These are phyloP conservation scores for Phytophthora foliorum DNA, from an alignment of 352 stramenopile species.

Conservation along the genomic window DNA sequence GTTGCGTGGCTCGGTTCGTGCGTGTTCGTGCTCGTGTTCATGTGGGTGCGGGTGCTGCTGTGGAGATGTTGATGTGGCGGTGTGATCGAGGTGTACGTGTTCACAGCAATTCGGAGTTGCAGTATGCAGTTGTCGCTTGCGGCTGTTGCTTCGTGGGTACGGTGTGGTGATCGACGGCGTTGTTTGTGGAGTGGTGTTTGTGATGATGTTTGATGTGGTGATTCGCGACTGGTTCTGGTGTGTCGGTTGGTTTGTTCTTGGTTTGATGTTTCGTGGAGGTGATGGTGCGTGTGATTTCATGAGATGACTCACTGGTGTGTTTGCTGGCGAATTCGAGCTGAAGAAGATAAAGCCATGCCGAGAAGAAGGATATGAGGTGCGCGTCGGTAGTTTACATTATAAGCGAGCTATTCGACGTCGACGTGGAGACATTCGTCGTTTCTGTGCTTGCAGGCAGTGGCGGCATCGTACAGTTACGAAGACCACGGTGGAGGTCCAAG, in stretches of 20 bases:
- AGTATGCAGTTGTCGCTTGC: too few relatives aligned
- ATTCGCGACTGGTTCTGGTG: background rate
- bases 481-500: too few relatives aligned
- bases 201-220: background rate
- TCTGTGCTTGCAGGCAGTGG: too few relatives aligned
- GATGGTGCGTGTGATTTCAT: background rate
- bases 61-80: background rate
- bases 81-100: background rate
- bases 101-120: background rate
- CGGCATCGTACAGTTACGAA: background rate
- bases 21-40: background rate
- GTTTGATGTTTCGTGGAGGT: background rate
- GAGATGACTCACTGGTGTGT: background rate
- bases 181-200: background rate
- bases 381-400: too few relatives aligned
- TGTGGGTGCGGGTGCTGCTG: background rate
- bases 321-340: background rate
- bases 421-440: too few relatives aligned
- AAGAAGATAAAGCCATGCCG: background rate
- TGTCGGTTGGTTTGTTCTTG: background rate
- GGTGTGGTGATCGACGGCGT: background rate
- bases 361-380: background rate
- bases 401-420: too few relatives aligned
- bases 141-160: background rate
- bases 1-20: background rate